Percentiles rank a stretch among this genome's conserved stretches.
Evolutionary conservation across 164 flowering plant genomes (phyloP).

Genomic region (Santalum album): DNA sequence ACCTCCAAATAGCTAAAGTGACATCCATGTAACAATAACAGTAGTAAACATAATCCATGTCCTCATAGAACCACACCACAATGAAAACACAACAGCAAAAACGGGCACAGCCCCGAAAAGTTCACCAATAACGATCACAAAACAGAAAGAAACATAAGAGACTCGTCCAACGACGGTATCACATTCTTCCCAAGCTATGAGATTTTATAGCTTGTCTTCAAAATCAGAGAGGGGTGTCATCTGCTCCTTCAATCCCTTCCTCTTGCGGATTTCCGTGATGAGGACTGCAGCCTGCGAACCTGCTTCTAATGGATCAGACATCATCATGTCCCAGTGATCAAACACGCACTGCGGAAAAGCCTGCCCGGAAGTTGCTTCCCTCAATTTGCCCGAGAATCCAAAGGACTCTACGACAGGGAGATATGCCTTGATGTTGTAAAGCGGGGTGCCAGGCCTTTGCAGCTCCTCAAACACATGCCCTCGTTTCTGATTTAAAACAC

Average conservation of each 20-base stretch:
- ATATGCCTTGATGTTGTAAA: conserved; percentile 3
- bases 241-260: conserved; percentile 4
- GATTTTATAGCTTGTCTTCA: background rate
- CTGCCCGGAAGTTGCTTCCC: conserved; percentile 1
- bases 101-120: too few relatives aligned
- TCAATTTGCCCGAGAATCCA: background rate
- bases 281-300: background rate
- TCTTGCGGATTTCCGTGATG: background rate
- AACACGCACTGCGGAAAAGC: conserved; percentile 3
- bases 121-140: too few relatives aligned
- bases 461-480: conserved; percentile 6
- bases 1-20: too few relatives aligned
- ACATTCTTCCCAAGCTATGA: too few relatives aligned
- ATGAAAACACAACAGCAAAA: too few relatives aligned
- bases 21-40: too few relatives aligned
- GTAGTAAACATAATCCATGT: too few relatives aligned
- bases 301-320: background rate
- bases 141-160: too few relatives aligned
- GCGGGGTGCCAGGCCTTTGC: conserved; percentile 3
- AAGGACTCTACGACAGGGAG: conserved; percentile 1
- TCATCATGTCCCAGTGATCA: conserved; percentile 6
- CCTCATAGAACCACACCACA: too few relatives aligned
- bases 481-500: conserved; percentile 1
- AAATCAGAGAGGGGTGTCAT: conserved; percentile 2
- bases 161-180: too few relatives aligned